Conservation (phyloP, 2,329 filamentous ascomycete species). For the Ophiostoma sp. region DNA sequence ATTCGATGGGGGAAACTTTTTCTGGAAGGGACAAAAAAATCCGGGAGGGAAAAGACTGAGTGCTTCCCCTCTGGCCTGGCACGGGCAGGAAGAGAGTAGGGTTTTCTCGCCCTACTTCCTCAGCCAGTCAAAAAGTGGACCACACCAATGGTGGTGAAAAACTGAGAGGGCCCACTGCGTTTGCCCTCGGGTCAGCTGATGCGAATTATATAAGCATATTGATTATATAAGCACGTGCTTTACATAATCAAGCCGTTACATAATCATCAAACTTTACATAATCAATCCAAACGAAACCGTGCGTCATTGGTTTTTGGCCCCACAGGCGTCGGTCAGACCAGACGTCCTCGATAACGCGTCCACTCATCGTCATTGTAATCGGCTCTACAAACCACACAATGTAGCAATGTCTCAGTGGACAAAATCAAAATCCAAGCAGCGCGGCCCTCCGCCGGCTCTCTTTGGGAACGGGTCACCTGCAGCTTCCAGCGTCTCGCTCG, state of each 20-base stretch:
- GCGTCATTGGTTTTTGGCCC: neutral
- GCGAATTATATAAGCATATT: neutral
- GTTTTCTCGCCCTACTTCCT: slow-evolving; percentile 40
- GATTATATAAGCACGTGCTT: neutral
- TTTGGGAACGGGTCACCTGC: slow-evolving; percentile 79
- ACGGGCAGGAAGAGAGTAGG: slow-evolving; percentile 33
- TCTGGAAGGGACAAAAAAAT: slow-evolving; percentile 25
- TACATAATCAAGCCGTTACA: neutral
- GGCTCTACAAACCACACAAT: slow-evolving; percentile 21
- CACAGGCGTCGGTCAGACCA: neutral
- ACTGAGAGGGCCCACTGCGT: neutral
- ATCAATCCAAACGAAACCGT: neutral
- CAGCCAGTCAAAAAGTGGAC: slow-evolving; percentile 16
- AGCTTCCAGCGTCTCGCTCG: slow-evolving; percentile 62
- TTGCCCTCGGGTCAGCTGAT: neutral
- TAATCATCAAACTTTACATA: neutral
- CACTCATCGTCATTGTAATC: neutral
- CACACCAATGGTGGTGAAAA: neutral
- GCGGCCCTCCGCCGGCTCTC: slow-evolving; percentile 63
- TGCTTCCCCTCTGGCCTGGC: slow-evolving; percentile 8
- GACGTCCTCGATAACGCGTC: neutral
- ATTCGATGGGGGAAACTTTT: slow-evolving; percentile 25
- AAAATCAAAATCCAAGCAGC: slow-evolving; percentile 45
- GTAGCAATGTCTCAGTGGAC: slow-evolving; percentile 39
- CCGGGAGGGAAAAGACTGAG: slow-evolving; percentile 16